Percentiles rank a stretch among this genome's conserved stretches.
These are phyloP conservation scores for Coemansia sp. DNA, from an alignment of 192 early-diverging fungal species.

Conservation along the genomic window DNA sequence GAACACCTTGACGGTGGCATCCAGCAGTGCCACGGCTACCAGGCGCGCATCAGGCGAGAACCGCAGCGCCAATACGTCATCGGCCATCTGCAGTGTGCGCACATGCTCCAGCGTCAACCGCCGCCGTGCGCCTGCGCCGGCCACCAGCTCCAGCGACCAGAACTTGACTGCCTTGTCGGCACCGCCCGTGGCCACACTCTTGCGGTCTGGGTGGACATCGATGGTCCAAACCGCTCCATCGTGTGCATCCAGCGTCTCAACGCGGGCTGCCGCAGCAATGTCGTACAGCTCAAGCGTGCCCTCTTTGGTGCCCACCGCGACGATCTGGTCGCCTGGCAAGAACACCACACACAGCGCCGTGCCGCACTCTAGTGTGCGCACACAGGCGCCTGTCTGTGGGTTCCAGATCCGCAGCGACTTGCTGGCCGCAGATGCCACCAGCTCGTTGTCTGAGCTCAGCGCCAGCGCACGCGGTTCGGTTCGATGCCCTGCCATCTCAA, in stretches of 20 bases:
- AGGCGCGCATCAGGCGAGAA: constrained; percentile 83
- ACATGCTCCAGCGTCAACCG: constrained; percentile 8
- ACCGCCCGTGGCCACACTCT: constrained; percentile 86
- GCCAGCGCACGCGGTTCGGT: constrained; percentile 86
- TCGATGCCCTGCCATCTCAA: constrained; percentile 89
- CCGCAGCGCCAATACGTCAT: constrained; percentile 85
- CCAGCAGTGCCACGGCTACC: constrained; percentile 88
- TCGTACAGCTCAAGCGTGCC: constrained; percentile 91
- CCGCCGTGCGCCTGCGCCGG: constrained; percentile 28
- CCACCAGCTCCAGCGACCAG: constrained; percentile 89
- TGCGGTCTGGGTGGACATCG: constrained; percentile 80
- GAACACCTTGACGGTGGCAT: constrained; percentile 96
- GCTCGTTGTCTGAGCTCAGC: constrained; percentile 85
- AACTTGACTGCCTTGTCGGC: constrained; percentile 97
- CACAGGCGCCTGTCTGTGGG: constrained; percentile 73
- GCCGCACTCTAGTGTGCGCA: constrained; percentile 88
- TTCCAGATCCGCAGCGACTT: constrained; percentile 90
- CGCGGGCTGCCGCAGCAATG: constrained; percentile 74
- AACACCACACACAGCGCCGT: constrained; percentile 91
- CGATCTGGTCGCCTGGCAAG: constrained; percentile 81
- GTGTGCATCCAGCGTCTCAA: constrained; percentile 90
- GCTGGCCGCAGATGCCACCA: constrained; percentile 85
- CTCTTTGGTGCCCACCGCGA: constrained; percentile 90
- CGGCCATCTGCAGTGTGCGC: constrained; percentile 88
- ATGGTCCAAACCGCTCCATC: constrained; percentile 84